These are phyloP conservation scores for Suillus americanus DNA, from an alignment of 768 basidiomycete species.

Conservation along the genomic window DNA sequence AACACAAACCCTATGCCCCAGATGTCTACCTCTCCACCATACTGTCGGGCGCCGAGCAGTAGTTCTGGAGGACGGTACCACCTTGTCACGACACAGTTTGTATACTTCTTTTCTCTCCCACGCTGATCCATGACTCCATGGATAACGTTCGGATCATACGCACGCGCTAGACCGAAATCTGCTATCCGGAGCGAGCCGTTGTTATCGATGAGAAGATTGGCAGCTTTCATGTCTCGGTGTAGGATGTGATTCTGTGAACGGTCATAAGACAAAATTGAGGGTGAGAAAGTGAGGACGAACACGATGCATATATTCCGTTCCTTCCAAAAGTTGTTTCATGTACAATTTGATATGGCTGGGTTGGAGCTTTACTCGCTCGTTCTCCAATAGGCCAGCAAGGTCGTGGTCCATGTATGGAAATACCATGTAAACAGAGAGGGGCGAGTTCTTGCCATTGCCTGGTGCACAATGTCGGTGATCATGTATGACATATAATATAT, in stretches of 20 bases:
- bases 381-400: slow-evolving; percentile 90
- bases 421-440: slow-evolving; percentile 93
- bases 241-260: slow-evolving; percentile 83
- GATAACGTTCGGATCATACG: slow-evolving; percentile 58
- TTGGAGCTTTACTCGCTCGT: slow-evolving; percentile 80
- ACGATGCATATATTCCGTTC: slow-evolving; percentile 93
- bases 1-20: slow-evolving; percentile 95
- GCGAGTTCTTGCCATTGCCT: slow-evolving; percentile 65
- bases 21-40: slow-evolving; percentile 93
- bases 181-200: slow-evolving; percentile 83
- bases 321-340: slow-evolving; percentile 94
- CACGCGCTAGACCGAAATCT: slow-evolving; percentile 94
- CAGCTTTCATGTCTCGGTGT: slow-evolving; percentile 99
- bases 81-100: slow-evolving; percentile 91
- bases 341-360: slow-evolving; percentile 92
- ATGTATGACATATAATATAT: neutral
- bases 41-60: slow-evolving; percentile 82
- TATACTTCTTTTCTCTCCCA: slow-evolving; percentile 72
- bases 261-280: slow-evolving; percentile 9
- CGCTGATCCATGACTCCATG: slow-evolving; percentile 38
- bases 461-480: slow-evolving; percentile 1
- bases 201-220: slow-evolving; percentile 92
- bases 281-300: slow-evolving; percentile 46
- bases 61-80: slow-evolving; percentile 97
- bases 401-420: slow-evolving; percentile 99